Evolutionary conservation across 768 basidiomycete species (phyloP).

Genomic region (Paxillus involutus): DNA sequence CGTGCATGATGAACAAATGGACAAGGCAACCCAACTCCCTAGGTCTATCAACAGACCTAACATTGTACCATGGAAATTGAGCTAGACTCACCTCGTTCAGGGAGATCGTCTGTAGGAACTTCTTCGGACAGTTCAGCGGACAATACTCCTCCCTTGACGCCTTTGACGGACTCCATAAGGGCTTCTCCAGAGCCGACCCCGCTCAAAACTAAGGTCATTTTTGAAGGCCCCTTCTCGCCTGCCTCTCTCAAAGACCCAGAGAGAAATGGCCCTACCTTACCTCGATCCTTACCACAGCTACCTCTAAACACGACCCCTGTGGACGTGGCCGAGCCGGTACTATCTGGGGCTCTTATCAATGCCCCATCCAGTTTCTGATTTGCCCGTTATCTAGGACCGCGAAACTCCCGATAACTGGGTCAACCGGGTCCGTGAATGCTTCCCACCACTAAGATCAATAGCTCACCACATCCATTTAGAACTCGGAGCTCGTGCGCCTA

Average conservation of each 20-base stretch:
- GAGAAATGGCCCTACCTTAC: conserved; percentile 22
- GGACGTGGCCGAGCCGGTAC: conserved; percentile 24
- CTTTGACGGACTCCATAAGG: conserved; percentile 3
- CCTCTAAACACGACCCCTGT: conserved; percentile 20
- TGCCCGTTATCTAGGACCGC: conserved; percentile 21
- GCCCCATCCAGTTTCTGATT: neutral
- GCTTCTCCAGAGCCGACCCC: neutral
- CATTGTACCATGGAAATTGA: conserved; percentile 1
- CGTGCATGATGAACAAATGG: neutral
- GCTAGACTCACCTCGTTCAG: conserved; percentile 3
- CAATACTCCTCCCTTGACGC: conserved; percentile 9
- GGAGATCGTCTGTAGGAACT: neutral
- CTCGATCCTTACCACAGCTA: conserved; percentile 20
- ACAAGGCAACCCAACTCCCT: neutral
- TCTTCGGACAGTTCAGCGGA: conserved; percentile 4
- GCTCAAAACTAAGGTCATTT: conserved; percentile 1
- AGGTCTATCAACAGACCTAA: conserved; percentile 1
- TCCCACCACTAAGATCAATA: neutral
- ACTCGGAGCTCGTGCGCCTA: conserved; percentile 44
- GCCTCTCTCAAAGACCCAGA: conserved; percentile 15
- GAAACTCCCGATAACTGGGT: conserved; percentile 44
- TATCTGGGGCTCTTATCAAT: neutral
- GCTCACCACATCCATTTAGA: conserved; percentile 7
- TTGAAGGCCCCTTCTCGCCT: conserved; percentile 17
- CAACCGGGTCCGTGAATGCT: conserved; percentile 27